A percentile compares a stretch with the other conserved stretches of the same genome.
Conservation (phyloP, 768 basidiomycete genomes). For the Leccinum aurantiacum region DNA sequence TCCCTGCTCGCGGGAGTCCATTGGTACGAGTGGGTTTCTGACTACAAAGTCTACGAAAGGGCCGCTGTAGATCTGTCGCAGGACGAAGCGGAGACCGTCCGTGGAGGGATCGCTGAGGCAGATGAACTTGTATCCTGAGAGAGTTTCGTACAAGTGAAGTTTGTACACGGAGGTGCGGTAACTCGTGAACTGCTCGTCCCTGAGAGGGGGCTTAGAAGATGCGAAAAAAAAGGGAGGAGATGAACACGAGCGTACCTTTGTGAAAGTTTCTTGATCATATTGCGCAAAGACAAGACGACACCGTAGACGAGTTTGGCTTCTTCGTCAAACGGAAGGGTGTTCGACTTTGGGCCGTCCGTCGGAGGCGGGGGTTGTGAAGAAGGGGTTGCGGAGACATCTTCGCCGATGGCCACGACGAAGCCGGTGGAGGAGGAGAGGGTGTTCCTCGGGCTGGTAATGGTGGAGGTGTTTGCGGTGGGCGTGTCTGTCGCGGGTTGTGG, state of each 20-base stretch:
- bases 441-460: conserved; percentile 59
- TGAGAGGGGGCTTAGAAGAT: conserved; percentile 26
- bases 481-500: conserved; percentile 30
- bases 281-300: conserved; percentile 84
- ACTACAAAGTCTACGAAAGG: conserved; percentile 95
- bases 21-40: conserved; percentile 81
- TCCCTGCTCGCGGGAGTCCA: conserved; percentile 82
- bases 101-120: conserved; percentile 86
- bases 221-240: not conserved
- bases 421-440: conserved; percentile 66
- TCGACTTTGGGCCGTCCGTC: conserved; percentile 34
- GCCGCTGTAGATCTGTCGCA: conserved; percentile 90
- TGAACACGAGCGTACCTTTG: conserved; percentile 48
- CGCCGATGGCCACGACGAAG: conserved; percentile 60
- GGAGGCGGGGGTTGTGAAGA: conserved; percentile 8
- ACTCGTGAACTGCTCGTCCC: conserved; percentile 88
- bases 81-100: conserved; percentile 77
- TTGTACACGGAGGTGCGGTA: conserved; percentile 93
- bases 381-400: conserved; percentile 40
- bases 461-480: conserved; percentile 36
- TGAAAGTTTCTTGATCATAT: conserved; percentile 94
- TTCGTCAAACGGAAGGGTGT: conserved; percentile 87
- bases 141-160: conserved; percentile 88
- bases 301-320: conserved; percentile 98
- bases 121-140: conserved; percentile 92